Evolutionary conservation across 495 filamentous ascomycete genomes (phyloP).

Genomic region (Annulohypoxylon maeteangense): DNA sequence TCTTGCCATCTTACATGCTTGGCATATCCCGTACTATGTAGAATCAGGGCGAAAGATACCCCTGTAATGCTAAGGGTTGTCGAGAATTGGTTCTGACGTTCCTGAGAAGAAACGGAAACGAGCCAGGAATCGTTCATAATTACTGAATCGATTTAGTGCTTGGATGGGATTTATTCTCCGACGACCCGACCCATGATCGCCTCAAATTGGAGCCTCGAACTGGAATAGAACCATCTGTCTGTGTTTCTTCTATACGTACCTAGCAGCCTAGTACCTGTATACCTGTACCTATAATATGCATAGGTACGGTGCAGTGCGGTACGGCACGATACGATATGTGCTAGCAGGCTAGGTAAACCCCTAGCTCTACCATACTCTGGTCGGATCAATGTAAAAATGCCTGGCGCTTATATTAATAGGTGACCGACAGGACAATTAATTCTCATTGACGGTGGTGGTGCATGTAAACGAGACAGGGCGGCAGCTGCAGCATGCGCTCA

Average conservation of each 20-base stretch:
- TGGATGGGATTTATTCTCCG: slow-evolving; percentile 15
- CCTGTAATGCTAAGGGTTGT: slow-evolving; percentile 22
- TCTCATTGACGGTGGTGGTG: slow-evolving; percentile 30
- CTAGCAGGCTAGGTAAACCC: background rate
- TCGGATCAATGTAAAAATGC: slow-evolving; percentile 12
- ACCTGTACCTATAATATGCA: background rate
- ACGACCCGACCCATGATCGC: background rate
- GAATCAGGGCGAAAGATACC: slow-evolving; percentile 20
- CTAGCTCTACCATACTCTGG: background rate
- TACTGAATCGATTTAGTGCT: slow-evolving; percentile 15
- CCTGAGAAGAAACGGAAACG: background rate
- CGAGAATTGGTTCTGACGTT: slow-evolving; percentile 22
- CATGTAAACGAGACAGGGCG: slow-evolving; percentile 40
- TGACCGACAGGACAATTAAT: slow-evolving; percentile 33
- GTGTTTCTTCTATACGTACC: background rate
- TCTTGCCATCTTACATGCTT: slow-evolving; percentile 34
- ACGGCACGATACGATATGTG: background rate
- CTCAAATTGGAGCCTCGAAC: background rate
- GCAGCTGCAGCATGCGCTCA: slow-evolving; percentile 41
- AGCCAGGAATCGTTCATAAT: slow-evolving; percentile 8
- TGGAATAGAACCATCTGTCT: background rate
- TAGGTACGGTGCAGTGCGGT: background rate
- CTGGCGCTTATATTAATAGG: slow-evolving; percentile 27
- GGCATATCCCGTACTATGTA: slow-evolving; percentile 7
- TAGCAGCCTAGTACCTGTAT: background rate